A percentile compares a stretch with the other conserved stretches of the same genome.
These are phyloP conservation scores for Chara braunii DNA, from an alignment of 139 green algal genomes.

Conservation along the genomic window DNA sequence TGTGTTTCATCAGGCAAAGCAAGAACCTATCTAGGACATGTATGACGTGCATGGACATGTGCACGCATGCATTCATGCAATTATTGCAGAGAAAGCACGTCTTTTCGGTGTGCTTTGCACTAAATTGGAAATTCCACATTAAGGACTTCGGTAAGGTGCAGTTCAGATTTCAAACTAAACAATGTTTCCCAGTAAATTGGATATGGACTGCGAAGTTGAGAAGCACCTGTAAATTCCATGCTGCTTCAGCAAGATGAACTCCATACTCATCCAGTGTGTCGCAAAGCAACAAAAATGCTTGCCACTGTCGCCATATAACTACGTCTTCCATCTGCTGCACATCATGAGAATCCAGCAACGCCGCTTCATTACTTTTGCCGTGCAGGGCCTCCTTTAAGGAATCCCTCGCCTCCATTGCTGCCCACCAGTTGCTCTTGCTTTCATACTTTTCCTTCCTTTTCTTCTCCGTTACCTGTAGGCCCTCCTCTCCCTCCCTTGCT, in stretches of 20 bases:
- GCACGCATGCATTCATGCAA: too few species aligned
- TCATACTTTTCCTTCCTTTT: constrained; percentile 6
- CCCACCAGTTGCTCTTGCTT: neutral
- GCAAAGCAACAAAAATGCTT: constrained; percentile 29
- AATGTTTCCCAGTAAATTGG: neutral
- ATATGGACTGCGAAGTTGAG: constrained; percentile 1
- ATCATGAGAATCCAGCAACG: neutral
- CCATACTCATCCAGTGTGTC: constrained; percentile 35
- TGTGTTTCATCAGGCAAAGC: too few species aligned
- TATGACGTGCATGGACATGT: too few species aligned
- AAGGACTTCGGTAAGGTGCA: neutral
- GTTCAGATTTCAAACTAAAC: neutral
- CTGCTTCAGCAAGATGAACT: constrained; percentile 25
- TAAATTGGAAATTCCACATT: too few species aligned
- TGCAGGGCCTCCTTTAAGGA: constrained; percentile 7
- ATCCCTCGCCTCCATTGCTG: neutral
- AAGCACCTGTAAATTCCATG: constrained; percentile 28
- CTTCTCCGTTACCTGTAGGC: neutral
- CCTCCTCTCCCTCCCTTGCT: neutral
- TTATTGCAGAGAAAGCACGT: too few species aligned
- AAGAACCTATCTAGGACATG: too few species aligned
- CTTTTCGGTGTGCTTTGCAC: too few species aligned
- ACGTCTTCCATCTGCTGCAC: too few species aligned
- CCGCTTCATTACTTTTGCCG: neutral
- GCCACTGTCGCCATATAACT: too few species aligned